A percentile compares a stretch with the other conserved stretches of the same genome.
Conservation (phyloP, 495 filamentous ascomycete genomes). For the Sabuloglossum arenarium region DNA sequence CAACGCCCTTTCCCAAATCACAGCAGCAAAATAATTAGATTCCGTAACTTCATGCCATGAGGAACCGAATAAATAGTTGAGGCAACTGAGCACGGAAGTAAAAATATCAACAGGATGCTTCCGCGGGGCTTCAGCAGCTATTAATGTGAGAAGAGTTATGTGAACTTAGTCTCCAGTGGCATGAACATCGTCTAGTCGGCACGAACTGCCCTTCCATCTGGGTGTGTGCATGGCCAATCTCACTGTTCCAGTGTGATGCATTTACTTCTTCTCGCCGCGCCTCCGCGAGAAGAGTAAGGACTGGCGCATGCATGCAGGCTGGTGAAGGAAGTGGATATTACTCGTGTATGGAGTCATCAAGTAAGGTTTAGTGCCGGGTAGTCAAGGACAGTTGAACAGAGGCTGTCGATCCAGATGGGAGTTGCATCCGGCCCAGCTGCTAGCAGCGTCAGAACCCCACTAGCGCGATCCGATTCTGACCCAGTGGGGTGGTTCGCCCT, state of each 20-base stretch:
- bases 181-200: not conserved
- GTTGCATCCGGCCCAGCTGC: not conserved
- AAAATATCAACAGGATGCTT: not conserved
- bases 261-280: too few species aligned
- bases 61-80: not conserved
- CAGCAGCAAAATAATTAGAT: not conserved
- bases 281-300: not conserved
- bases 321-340: not conserved
- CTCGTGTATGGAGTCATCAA: not conserved
- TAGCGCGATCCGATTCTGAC: not conserved
- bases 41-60: not conserved
- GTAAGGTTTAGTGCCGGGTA: constrained; percentile 1
- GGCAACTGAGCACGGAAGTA: not conserved
- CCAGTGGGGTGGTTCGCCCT: not conserved
- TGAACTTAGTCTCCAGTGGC: not conserved
- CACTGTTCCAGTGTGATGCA: not conserved
- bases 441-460: not conserved
- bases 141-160: not conserved
- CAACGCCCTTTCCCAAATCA: not conserved
- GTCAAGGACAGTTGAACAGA: not conserved
- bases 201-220: not conserved
- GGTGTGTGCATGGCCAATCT: not conserved
- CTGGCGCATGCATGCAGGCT: not conserved
- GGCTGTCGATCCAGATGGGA: not conserved
- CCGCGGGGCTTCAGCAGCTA: not conserved